Evolutionary conservation across 495 filamentous ascomycete genomes (phyloP), one percentile per base, ranked within the genome.

Genomic region (Hyaloscypha bicolor): DNA sequence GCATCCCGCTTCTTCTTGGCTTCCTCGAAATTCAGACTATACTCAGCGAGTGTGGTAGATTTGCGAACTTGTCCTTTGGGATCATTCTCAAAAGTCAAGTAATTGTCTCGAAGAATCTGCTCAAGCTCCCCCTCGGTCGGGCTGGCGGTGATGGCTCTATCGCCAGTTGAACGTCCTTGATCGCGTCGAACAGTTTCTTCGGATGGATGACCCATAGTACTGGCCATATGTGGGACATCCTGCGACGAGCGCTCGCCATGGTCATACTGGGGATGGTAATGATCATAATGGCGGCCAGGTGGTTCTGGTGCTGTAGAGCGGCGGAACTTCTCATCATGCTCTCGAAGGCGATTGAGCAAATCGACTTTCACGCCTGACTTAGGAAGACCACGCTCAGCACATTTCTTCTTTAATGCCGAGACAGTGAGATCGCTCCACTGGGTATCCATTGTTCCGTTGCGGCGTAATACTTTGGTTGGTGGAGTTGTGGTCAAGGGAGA

Each of bases 281-380:
- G 12, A 37, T 37, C 35, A 19, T 6, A 4, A 48, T 14, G 42
- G 53, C 4, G 53, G 9, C 53, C 6, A n/a, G n/a, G n/a, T 4
- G 53, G 9, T 56, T 32, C 22, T 56, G n/a, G 51, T 11, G 53
- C 4, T 60, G 21, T 3, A 31, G n/a, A 22, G 31, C 25, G 25
- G 25, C 25, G 11, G 0, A 9, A 19, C 32, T 25, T 60, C 14
- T 60, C 58, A n/a, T 60, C 58, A 5, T 33, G 30, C 30, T 60
- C 32, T 16, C 42, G 42, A 21, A 62, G 37, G 35, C 60, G 60
- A 11, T 45, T 51, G 45, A 62, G 21, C 5, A 62, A 12, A 45
- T 62, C 60, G 6, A 22, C 37, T 25, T 62, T 62, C 5, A 62
- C 9, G 4, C 60, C 37, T 9, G 60, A 29, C 14, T 29, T 62